Base-by-base conservation (phyloP, 768 basidiomycete genomes). In the Agrocybe chaxingu region DNA sequence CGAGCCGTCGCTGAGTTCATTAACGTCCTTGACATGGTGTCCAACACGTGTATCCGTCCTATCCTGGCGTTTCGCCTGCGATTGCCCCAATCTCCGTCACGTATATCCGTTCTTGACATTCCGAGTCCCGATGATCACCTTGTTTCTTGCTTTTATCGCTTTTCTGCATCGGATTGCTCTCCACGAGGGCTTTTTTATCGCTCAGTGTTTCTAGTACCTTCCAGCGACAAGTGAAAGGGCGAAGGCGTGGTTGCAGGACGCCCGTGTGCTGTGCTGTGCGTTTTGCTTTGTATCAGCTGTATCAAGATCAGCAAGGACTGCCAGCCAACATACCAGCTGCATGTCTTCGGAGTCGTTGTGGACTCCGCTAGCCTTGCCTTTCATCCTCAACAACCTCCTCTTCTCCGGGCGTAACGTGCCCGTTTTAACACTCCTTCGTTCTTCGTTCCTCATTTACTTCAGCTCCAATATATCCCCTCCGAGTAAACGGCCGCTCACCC, bases 321-420 rank as follows among this genome's bases (percentile, higher is more conserved):
- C 24, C 24, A n/a, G 7, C 12, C 39, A 29, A 42, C 33, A 16
- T 16, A 16, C n/a, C 57, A 46, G n/a, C 9, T 43, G 38, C 24
- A 24, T 24, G 24, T 24, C 24, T 24, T 24, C 24, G 24, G 24
- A 24, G 24, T 24, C 24, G 24, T 24, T 24, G 24, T 24, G 24
- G 24, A 24, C 24, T 24, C 24, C 24, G 24, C 24, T 24, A 3
- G 24, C 59, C 63, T 60, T 58, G 57, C 60, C 61, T 58, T 61
- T 37, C 54, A 51, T 29, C 43, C 39, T 12, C 16, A 18, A 19
- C 41, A 8, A 38, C 45, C 37, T 47, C 43, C 30, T 45, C 43
- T 49, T 34, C 36, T 46, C 38, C 48, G 47, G 49, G 52, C 40
- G 40, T 35, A 45, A 48, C 49, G 47, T 51, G 53, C 47, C 43